Evolutionary conservation across 129 eudicot genomes (phyloP), one percentile per base, ranked within the genome.

Genomic region (Ambrosia trifida): DNA sequence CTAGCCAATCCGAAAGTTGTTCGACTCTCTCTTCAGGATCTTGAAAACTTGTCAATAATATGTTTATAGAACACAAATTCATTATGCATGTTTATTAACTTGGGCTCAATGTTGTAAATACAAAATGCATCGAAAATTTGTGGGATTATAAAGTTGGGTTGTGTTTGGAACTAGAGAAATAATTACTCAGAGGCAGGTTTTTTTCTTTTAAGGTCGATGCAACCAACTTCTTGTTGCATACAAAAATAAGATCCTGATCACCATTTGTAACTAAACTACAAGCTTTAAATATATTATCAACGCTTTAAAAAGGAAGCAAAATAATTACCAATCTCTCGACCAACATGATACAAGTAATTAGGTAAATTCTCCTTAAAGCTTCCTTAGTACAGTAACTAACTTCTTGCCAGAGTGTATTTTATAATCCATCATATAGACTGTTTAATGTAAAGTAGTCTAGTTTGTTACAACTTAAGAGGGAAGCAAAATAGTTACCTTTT

Each of bases 401-500:
- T 63, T 73, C 43, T 20, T 52, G 16, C 19, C 36, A 7, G 41
- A 36, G 6, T 36, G 57, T 43, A 65, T 51, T 4, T 30, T 19
- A 30, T 17, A 49, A 65, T 41, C 8, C 13, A 20, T 53, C 45
- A 13, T 41, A 11, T 24, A 38, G 46, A 59, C 43, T 35, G 24
- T 45, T 57, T 52, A 18, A 30, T 40, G 30, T 0, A 57, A 20
- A 28, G 43, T 17, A 41, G 41, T 57, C 67, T 57, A 40, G 67
- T 43, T 57, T 14, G 67, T 41, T 56, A 36, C 6, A 36, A 36
- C 43, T 0, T 4, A 17, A 41, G 41, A 41, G 49, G 30, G 1
- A 16, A 16, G 20, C 45, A 9, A 40, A 51, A 51, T 69, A 68
- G 16, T 49, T 78, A 91, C 97, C 97, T 86, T 91, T 91, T 56